Conservation (phyloP, 2,329 filamentous ascomycete genomes). For the Claviceps citrina region DNA sequence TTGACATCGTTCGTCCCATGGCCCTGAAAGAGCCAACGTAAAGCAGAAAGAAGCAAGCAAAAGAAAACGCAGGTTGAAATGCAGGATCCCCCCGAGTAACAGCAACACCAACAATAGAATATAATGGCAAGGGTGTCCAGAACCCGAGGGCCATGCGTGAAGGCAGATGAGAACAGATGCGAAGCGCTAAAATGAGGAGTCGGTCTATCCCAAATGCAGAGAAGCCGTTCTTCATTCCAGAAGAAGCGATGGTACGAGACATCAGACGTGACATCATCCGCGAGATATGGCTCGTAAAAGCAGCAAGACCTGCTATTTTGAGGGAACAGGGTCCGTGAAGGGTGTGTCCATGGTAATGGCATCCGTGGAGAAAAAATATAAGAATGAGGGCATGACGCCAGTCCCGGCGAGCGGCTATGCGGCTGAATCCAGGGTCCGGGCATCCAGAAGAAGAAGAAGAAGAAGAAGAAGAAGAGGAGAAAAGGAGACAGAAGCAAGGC, state of each 20-base stretch:
- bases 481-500: conserved; percentile 11
- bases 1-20: conserved; percentile 19
- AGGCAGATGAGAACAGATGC: conserved; percentile 1
- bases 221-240: conserved; percentile 5
- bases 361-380: conserved; percentile 12
- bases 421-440: conserved; percentile 13
- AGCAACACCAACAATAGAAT: conserved; percentile 15
- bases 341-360: conserved; percentile 9
- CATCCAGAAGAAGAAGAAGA: conserved; percentile 13
- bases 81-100: conserved; percentile 7
- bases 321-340: conserved; percentile 12
- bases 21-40: conserved; percentile 7
- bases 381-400: conserved; percentile 11
- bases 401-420: conserved; percentile 11
- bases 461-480: conserved; percentile 12
- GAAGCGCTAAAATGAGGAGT: conserved; percentile 1
- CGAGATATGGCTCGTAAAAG: conserved; percentile 10
- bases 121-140: conserved; percentile 4
- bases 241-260: conserved; percentile 8
- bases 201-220: conserved; percentile 4
- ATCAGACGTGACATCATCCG: conserved; percentile 15
- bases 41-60: not conserved
- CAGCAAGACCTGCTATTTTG: conserved; percentile 18
- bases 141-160: conserved; percentile 1
- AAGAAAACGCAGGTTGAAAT: not conserved